phyloP scores from a whole-genome alignment of 2,329 filamentous ascomycete genomes.

The Fusarium subtropicale region DNA sequence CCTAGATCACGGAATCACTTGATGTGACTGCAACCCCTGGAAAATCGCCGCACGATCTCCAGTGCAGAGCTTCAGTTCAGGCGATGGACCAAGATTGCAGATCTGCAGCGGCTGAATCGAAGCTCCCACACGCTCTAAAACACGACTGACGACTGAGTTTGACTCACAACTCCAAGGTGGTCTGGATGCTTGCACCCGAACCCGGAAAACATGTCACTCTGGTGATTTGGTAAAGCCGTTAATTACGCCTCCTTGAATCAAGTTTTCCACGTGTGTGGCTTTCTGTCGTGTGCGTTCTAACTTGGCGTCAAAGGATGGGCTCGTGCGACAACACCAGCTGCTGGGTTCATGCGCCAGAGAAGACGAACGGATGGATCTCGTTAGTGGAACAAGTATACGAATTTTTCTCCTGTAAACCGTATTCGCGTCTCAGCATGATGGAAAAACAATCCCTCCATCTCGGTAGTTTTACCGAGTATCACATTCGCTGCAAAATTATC shows the following conservation, averaged over 20 bases:
- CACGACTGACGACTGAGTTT: neutral
- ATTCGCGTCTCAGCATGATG: no score
- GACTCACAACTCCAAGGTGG: neutral
- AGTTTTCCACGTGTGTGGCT: neutral
- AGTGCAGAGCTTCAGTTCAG: neutral
- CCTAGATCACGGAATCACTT: neutral
- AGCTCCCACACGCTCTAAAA: neutral
- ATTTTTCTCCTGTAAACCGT: no score
- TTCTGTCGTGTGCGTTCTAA: neutral
- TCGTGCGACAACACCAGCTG: no score
- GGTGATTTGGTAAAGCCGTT: neutral
- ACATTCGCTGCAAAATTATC: no score
- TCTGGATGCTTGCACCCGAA: neutral
- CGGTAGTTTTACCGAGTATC: no score
- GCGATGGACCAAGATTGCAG: neutral
- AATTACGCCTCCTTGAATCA: neutral
- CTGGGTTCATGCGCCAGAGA: no score
- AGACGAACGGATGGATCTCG: no score
- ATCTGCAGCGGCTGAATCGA: neutral
- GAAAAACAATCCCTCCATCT: no score
- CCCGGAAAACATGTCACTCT: neutral
- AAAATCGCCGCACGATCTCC: accelerated
- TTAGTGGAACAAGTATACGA: no score
- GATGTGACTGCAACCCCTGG: neutral
- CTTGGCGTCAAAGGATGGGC: neutral